Percentiles rank a stretch among this genome's conserved stretches.
phyloP scores from a whole-genome alignment of 2,329 filamentous ascomycete species.

The Ophiocordyceps camponoti-floridani region DNA sequence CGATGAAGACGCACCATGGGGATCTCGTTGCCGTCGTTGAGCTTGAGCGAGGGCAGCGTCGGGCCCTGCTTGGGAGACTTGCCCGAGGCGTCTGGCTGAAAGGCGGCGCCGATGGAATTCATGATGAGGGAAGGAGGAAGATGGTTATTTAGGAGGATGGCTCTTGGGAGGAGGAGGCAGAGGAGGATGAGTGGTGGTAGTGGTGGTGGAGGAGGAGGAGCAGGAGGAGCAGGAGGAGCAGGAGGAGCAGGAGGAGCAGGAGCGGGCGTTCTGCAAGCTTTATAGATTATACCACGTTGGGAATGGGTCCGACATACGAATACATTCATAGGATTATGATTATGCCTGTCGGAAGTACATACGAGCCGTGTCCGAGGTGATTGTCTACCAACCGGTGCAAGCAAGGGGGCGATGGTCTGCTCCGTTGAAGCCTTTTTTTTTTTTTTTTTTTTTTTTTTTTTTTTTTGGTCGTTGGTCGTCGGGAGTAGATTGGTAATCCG shows the following conservation, averaged over 20 bases:
- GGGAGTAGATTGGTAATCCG: too few species aligned
- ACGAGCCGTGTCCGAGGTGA: not conserved
- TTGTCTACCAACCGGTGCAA: too few species aligned
- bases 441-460: too few species aligned
- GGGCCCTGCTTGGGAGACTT: constrained; percentile 19
- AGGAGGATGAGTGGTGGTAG: not conserved
- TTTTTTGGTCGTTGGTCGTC: too few species aligned
- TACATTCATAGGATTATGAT: not conserved
- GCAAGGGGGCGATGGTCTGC: too few species aligned
- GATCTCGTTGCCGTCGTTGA: constrained; percentile 58
- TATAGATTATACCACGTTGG: not conserved
- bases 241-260: too few species aligned
- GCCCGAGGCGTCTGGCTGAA: constrained; percentile 20
- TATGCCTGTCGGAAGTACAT: not conserved
- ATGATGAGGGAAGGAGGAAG: too few species aligned
- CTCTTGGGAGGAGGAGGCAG: not conserved
- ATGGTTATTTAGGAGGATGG: not conserved
- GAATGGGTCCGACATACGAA: not conserved
- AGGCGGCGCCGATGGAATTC: constrained; percentile 22
- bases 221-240: too few species aligned
- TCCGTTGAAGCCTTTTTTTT: too few species aligned
- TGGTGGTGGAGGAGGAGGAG: not conserved
- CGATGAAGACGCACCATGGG: constrained; percentile 37
- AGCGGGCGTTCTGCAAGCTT: not conserved
- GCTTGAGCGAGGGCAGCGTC: constrained; percentile 40